Evolutionary conservation across 1,284 basidiomycete species (phyloP), one percentile per base, ranked within the genome.

Genomic region (Mycena citricolor): DNA sequence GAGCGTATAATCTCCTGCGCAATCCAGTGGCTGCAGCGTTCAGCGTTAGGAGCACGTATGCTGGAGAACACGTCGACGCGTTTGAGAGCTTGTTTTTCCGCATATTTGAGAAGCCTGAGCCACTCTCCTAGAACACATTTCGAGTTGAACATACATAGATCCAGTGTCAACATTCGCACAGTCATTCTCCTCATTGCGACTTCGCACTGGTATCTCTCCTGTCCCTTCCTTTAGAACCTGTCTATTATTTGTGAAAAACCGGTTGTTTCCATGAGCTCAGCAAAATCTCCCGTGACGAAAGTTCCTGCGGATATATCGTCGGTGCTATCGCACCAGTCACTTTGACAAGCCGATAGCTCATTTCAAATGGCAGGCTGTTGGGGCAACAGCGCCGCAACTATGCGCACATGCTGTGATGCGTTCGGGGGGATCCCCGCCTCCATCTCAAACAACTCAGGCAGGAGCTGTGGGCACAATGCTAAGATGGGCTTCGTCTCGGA

Each of bases 351-450:
- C 26, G 10, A 19, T n/a, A 8, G 30, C 21, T 8, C 13, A n/a
- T n/a, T n/a, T 14, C 13, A 4, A 14, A 10, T 20, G 14, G 21
- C 13, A 51, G 49, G 49, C 4, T 51, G 49, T 16, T 51, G 49
- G 49, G 49, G 25, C 1, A 51, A 47, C 44, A 47, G 44, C 41
- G 25, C 34, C 24, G 20, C 1, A 8, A 44, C 49, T 13, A 41
- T 51, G 16, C 13, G 40, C n/a, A 14, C 40, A 24, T 51, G 49
- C 32, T 51, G 49, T 38, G 17, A 20, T 13, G 24, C 20, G 5
- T 35, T 51, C 12, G 49, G 49, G 28, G 49, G 49, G 24, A n/a
- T 51, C 2, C 39, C 26, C 8, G 10, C 32, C 2, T 12, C 22
- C 13, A 26, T 46, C 0, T 5, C 36, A 3, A 41, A 47, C 32